phyloP scores from a whole-genome alignment of 2,329 filamentous ascomycete genomes.

The Lithohypha guttulata region DNA sequence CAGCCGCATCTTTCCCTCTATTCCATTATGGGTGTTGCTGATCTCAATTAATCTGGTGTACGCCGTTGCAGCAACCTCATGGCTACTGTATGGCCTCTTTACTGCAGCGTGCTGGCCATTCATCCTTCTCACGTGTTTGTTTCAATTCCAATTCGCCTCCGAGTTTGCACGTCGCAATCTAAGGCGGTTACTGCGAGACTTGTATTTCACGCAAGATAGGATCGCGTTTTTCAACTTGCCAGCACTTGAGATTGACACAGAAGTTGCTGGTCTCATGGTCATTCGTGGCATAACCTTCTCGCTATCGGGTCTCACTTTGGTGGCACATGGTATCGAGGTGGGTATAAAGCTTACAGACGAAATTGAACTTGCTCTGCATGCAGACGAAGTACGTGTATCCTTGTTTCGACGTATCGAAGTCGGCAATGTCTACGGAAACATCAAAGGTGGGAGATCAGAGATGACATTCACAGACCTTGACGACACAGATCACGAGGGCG shows the following conservation, averaged over 20 bases:
- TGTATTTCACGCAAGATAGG: slow-evolving; percentile 43
- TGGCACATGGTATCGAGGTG: slow-evolving; percentile 44
- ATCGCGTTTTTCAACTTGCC: slow-evolving; percentile 41
- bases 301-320: slow-evolving; percentile 39
- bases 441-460: slow-evolving; percentile 43
- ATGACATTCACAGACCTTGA: slow-evolving; percentile 38
- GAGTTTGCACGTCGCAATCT: slow-evolving; percentile 29
- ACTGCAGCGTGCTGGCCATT: slow-evolving; percentile 32
- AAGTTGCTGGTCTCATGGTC: slow-evolving; percentile 43
- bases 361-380: slow-evolving; percentile 43
- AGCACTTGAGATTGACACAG: slow-evolving; percentile 44
- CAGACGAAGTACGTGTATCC: slow-evolving; percentile 38
- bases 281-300: slow-evolving; percentile 44
- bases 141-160: slow-evolving; percentile 35
- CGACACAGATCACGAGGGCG: slow-evolving; percentile 29
- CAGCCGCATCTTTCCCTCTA: slow-evolving; percentile 32
- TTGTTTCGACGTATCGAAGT: slow-evolving; percentile 43
- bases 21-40: slow-evolving; percentile 40
- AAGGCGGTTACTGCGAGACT: slow-evolving; percentile 29
- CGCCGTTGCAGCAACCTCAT: slow-evolving; percentile 40
- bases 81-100: slow-evolving; percentile 40
- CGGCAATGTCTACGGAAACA: slow-evolving; percentile 43
- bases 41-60: slow-evolving; percentile 38
- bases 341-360: slow-evolving; percentile 43
- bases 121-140: slow-evolving; percentile 35